phyloP scores from a whole-genome alignment of 441 rosid genomes.

The Daphne laureola region DNA sequence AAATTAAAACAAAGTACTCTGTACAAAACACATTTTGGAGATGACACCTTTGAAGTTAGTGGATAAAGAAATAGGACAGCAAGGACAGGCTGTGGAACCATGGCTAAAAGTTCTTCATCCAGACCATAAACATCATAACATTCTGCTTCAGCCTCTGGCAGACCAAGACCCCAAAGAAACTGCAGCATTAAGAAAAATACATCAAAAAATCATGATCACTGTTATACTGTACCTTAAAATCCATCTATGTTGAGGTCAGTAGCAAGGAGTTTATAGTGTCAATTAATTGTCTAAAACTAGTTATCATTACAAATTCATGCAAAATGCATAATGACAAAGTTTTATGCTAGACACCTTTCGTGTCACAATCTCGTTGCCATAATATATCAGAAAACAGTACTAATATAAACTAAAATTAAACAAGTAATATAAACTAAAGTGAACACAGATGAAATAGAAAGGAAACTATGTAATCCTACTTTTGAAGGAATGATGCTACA shows the following conservation, averaged over 20 bases:
- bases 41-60: conserved; percentile 52
- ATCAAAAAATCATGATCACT: no score
- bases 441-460: neutral
- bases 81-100: conserved; percentile 85
- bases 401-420: neutral
- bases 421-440: neutral
- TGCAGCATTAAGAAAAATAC: conserved; percentile 20
- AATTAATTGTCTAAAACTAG: no score
- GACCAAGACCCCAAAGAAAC: conserved; percentile 90
- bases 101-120: conserved; percentile 75
- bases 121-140: conserved; percentile 84
- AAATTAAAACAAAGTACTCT: neutral
- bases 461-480: no score
- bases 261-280: no score
- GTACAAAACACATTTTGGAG: neutral
- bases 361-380: no score
- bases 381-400: neutral
- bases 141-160: conserved; percentile 54
- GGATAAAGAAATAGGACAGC: conserved; percentile 93
- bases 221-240: no score
- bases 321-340: no score
- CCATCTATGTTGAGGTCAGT: no score
- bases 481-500: no score
- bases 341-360: no score
- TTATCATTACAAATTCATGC: no score